Evolutionary conservation across 441 rosid genomes (phyloP).

Genomic region (Capsella rubella): DNA sequence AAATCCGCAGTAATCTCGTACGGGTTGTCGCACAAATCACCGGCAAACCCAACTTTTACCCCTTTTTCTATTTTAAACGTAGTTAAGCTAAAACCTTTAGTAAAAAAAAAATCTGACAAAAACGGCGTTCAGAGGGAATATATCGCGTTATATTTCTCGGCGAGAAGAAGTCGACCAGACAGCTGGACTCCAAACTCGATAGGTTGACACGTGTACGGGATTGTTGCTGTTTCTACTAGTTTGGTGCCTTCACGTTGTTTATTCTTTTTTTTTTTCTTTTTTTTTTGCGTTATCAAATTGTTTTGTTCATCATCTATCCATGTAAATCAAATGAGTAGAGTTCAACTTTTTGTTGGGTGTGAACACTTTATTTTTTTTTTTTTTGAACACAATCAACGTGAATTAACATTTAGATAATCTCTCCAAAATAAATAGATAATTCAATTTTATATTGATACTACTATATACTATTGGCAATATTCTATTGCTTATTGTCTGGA

Average conservation of each 20-base stretch:
- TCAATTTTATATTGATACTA: background rate
- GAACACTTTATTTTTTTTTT: slow-evolving; percentile 22
- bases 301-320: slow-evolving; percentile 35
- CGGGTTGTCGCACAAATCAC: slow-evolving; percentile 61
- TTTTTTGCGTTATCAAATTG: background rate
- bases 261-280: slow-evolving; percentile 7
- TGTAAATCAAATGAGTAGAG: slow-evolving; percentile 39
- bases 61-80: slow-evolving; percentile 19
- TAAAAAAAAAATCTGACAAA: slow-evolving; percentile 29
- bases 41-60: slow-evolving; percentile 49
- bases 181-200: slow-evolving; percentile 60
- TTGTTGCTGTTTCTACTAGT: slow-evolving; percentile 46
- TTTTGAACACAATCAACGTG: slow-evolving; percentile 22
- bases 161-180: slow-evolving; percentile 44
- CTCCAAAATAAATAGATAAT: background rate
- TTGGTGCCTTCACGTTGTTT: slow-evolving; percentile 61
- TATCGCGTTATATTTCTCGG: slow-evolving; percentile 45
- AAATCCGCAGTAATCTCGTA: slow-evolving; percentile 48
- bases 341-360: slow-evolving; percentile 34
- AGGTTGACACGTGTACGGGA: slow-evolving; percentile 60
- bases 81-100: slow-evolving; percentile 24
- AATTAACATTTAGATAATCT: slow-evolving; percentile 8
- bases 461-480: too few relatives aligned
- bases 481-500: background rate
- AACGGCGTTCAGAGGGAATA: slow-evolving; percentile 53